Evolutionary conservation across 78 protist species (phyloP), one percentile per base, ranked within the genome.

Genomic region (Andalucia godoyi): DNA sequence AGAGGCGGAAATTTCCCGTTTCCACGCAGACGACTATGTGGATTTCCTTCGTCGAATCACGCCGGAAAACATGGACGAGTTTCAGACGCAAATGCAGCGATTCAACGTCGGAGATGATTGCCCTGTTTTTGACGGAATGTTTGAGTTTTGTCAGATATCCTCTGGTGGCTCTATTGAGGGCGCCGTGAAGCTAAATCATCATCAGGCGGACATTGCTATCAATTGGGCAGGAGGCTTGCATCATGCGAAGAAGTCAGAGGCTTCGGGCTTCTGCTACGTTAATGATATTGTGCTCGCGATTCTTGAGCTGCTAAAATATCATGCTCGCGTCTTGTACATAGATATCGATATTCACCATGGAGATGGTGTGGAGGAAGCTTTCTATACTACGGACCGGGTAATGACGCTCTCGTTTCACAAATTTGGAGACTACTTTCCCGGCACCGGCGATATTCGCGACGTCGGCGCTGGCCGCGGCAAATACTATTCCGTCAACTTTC

Each of bases 281-380:
- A 95, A 96, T 66, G 99, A 95, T 76, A 93, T 96, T 32, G 99
- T 95, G 12, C 76, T 97, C 25, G 89, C 84, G 33, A 95, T 95
- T 43, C 78, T 95, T 30, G 98, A 91, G 65, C 85, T 96, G 43
- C 79, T 93, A 15, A 87, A 23, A 4, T 42, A 6, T 1, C 32
- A 5, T 9, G 8, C 13, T 39, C 93, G 98, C 15, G 99, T 97
- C 40, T 42, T 97, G 29, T 92, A 93, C 82, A 86, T 97, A 50
- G 99, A 97, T 80, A 86, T 95, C 43, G 99, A 98, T 62, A 75
- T 95, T 52, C 99, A 96, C 70, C 99, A 96, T 57, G 99, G 97
- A 8, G 99, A 96, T 39, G 99, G 96, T 17, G 96, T 89, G 25
- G 91, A 91, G 46, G 91, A 84, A 63, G 97, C 97, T 27, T 95